A percentile compares a stretch with the other conserved stretches of the same genome.
Conservation (phyloP, 2,329 filamentous ascomycete species). For the Scedosporium aurantiacum region DNA sequence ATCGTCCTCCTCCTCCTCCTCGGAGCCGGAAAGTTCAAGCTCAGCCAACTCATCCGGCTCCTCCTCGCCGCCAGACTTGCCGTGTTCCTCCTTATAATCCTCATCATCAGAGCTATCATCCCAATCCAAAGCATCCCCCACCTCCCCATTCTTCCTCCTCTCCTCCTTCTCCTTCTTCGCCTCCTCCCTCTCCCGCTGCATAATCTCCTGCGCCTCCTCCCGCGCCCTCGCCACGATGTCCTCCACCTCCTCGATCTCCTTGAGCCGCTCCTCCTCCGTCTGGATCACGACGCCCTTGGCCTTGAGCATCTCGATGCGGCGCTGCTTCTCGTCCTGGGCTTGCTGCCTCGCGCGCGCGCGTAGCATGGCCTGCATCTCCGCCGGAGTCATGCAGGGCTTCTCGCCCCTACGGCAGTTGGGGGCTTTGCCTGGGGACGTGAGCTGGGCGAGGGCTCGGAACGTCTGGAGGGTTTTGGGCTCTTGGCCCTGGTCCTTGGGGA, state of each 20-base stretch:
- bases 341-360: constrained; percentile 67
- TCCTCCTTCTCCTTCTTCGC: constrained; percentile 52
- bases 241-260: constrained; percentile 73
- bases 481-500: constrained; percentile 51
- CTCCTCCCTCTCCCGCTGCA: constrained; percentile 62
- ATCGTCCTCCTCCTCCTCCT: constrained; percentile 25
- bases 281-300: constrained; percentile 73
- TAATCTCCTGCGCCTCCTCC: constrained; percentile 68
- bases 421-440: constrained; percentile 49
- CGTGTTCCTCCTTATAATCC: constrained; percentile 30
- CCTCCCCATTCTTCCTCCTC: constrained; percentile 31
- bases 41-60: constrained; percentile 28
- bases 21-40: constrained; percentile 34
- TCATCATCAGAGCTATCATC: constrained; percentile 46
- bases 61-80: constrained; percentile 21
- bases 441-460: constrained; percentile 63
- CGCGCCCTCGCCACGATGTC: constrained; percentile 79
- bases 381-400: constrained; percentile 51
- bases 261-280: constrained; percentile 76
- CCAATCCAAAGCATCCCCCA: constrained; percentile 39
- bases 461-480: constrained; percentile 54
- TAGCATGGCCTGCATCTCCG: constrained; percentile 58
- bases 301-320: constrained; percentile 64
- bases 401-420: constrained; percentile 30
- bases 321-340: constrained; percentile 64